phyloP scores from a whole-genome alignment of 106 monocot species.

The Ottelia alismoides region DNA sequence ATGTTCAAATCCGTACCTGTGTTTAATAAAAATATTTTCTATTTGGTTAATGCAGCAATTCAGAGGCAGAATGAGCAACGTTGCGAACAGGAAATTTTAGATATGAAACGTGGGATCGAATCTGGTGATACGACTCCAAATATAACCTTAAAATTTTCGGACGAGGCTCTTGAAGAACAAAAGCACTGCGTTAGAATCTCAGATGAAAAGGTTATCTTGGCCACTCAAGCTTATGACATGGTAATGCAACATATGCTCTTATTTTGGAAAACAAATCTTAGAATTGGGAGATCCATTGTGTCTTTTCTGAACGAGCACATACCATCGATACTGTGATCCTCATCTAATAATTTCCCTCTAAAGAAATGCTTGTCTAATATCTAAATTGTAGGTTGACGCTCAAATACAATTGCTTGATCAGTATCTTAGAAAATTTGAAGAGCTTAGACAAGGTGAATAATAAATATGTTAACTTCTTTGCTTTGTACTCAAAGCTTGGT shows the following conservation, averaged over 20 bases:
- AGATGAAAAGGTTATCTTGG: conserved; percentile 91
- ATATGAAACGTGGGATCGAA: conserved; percentile 51
- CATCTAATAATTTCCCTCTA: too few species aligned
- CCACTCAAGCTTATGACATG: conserved; percentile 79
- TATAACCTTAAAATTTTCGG: conserved; percentile 66
- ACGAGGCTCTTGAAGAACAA: conserved; percentile 89
- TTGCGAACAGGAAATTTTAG: conserved; percentile 81
- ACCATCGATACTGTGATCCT: too few species aligned
- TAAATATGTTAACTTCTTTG: background rate
- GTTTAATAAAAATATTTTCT: too few species aligned
- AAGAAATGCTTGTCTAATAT: too few species aligned
- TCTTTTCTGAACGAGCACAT: too few species aligned
- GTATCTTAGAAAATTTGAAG: conserved; percentile 74
- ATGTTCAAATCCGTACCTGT: too few species aligned
- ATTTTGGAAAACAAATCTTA: too few species aligned
- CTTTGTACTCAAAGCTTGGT: background rate
- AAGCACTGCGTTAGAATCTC: conserved; percentile 80
- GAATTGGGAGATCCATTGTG: too few species aligned
- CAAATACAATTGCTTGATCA: conserved; percentile 92
- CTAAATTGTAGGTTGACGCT: conserved; percentile 94
- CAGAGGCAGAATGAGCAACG: conserved; percentile 77
- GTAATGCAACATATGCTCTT: too few species aligned
- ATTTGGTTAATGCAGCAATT: conserved; percentile 59
- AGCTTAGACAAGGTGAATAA: conserved; percentile 46
- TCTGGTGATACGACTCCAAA: conserved; percentile 45